phyloP scores from a whole-genome alignment of 163 green algal species.

The Chlamydomonas reinhardtii region DNA sequence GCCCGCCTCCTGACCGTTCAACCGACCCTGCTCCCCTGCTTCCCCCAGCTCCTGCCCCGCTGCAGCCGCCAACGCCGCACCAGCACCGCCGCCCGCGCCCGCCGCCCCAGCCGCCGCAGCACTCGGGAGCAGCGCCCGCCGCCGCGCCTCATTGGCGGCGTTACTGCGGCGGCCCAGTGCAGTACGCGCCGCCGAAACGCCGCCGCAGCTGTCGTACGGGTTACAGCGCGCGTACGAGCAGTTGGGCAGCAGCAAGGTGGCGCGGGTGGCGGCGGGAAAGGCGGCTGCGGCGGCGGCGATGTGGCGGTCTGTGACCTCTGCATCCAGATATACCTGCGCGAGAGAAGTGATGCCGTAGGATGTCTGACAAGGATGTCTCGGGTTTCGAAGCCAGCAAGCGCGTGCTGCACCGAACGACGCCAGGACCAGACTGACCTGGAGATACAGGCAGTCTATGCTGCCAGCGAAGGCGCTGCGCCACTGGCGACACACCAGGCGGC shows the following conservation, averaged over 20 bases:
- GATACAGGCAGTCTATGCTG: not conserved
- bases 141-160: slow-evolving; percentile 1
- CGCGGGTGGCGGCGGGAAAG: slow-evolving; percentile 28
- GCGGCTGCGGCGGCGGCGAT: slow-evolving; percentile 19
- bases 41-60: not conserved
- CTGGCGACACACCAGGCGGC: slow-evolving; percentile 23
- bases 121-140: not conserved
- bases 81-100: no score
- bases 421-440: not conserved
- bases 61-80: no score
- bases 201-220: not conserved
- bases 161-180: slow-evolving; percentile 18
- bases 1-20: no score
- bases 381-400: no score
- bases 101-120: no score
- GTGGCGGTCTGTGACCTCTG: not conserved
- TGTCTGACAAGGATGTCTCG: no score
- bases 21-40: no score
- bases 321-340: slow-evolving; percentile 8
- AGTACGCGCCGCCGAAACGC: not conserved
- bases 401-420: no score
- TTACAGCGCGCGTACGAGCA: not conserved
- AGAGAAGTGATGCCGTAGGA: no score
- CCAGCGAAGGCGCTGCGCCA: slow-evolving; percentile 1
- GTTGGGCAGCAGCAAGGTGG: slow-evolving; percentile 38